Percentiles rank a stretch among this genome's conserved stretches.
Evolutionary conservation across 2,329 filamentous ascomycete genomes (phyloP).

Genomic region (Colletotrichum lini): DNA sequence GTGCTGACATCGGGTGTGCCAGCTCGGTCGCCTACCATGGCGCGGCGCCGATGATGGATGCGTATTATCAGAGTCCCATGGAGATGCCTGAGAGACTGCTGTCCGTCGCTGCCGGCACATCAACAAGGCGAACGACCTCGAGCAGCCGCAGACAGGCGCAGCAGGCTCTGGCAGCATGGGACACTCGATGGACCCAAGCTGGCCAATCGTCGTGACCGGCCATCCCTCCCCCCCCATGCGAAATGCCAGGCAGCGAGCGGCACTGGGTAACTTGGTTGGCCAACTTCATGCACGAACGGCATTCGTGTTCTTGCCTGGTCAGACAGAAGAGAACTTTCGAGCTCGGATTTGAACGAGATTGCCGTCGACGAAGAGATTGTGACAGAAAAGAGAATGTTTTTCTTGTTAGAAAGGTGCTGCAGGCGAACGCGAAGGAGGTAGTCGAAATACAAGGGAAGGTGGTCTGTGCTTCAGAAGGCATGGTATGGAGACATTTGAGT

Average conservation of each 20-base stretch:
- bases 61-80: constrained; percentile 9
- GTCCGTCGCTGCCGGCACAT: constrained; percentile 7
- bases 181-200: constrained; percentile 19
- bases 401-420: too few species aligned
- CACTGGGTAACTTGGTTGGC: neutral
- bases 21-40: constrained; percentile 2
- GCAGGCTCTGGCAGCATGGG: constrained; percentile 6
- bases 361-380: too few species aligned
- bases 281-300: neutral
- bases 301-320: neutral
- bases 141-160: constrained; percentile 18
- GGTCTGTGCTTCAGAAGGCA: neutral
- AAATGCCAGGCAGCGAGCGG: neutral
- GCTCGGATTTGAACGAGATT: too few species aligned
- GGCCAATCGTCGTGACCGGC: constrained; percentile 23
- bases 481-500: neutral
- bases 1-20: constrained; percentile 19
- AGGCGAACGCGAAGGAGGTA: neutral
- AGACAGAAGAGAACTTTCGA: too few species aligned
- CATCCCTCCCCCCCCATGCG: too few species aligned
- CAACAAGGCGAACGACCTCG: constrained; percentile 4
- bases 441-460: neutral
- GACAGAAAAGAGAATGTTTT: neutral
- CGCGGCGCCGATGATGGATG: constrained; percentile 11
- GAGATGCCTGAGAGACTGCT: constrained; percentile 31